These are phyloP conservation scores for Penicillium sp. DNA, from an alignment of 2,329 filamentous ascomycete species.

Conservation along the genomic window DNA sequence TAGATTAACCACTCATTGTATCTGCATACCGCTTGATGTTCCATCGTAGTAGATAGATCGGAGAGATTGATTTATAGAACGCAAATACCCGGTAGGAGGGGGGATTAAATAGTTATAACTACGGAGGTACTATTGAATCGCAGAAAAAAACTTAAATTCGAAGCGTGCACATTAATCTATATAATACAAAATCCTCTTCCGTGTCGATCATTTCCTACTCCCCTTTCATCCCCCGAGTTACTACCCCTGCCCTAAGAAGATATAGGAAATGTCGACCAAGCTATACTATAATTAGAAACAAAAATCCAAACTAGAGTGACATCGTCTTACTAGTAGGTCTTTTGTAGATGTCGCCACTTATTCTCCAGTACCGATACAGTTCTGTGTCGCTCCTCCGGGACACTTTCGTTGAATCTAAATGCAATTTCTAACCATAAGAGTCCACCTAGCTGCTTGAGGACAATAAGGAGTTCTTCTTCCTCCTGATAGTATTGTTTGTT, in stretches of 20 bases:
- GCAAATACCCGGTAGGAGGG: not conserved
- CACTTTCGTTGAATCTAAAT: constrained; percentile 5
- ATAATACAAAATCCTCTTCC: not conserved
- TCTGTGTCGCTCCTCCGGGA: constrained; percentile 6
- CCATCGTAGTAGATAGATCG: not conserved
- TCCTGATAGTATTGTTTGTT: constrained; percentile 5
- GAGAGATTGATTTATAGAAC: not conserved
- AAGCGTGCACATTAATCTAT: not conserved
- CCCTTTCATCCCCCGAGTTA: not conserved
- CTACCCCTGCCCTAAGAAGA: not conserved
- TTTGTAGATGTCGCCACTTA: constrained; percentile 9
- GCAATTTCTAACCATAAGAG: constrained; percentile 5
- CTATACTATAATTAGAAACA: not conserved
- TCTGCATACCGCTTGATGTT: not conserved
- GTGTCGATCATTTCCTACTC: not conserved
- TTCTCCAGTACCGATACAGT: constrained; percentile 11
- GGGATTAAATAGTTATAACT: not conserved
- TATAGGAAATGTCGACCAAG: not conserved
- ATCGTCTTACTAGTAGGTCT: not conserved
- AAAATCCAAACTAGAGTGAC: not conserved
- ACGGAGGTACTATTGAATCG: not conserved
- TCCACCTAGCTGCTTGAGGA: not conserved
- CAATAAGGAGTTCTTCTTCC: constrained; percentile 6
- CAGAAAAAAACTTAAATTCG: not conserved
- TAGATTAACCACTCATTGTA: not conserved